phyloP scores from a whole-genome alignment of 2,329 filamentous ascomycete genomes.

The Paracorniculantispora psalliotae region DNA sequence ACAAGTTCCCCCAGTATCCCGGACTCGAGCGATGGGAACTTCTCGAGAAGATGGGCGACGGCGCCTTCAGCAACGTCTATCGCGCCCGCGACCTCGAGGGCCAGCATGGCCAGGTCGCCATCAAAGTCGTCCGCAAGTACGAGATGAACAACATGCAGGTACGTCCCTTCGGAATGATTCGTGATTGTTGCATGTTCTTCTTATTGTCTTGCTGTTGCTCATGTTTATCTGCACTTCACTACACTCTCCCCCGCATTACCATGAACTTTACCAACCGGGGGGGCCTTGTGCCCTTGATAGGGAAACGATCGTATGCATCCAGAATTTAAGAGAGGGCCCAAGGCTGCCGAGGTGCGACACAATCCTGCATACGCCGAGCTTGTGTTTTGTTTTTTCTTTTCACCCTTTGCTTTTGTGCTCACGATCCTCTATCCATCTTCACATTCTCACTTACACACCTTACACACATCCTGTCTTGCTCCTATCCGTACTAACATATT shows the following conservation, averaged over 20 bases:
- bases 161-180: constrained; percentile 42
- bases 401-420: not conserved
- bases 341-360: constrained; percentile 91
- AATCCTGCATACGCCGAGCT: constrained; percentile 28
- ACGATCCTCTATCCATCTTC: not conserved
- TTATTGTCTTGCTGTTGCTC: constrained; percentile 10
- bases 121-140: constrained; percentile 98
- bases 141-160: constrained; percentile 99
- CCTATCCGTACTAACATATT: constrained; percentile 27
- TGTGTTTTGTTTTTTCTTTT: constrained; percentile 20
- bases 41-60: constrained; percentile 92
- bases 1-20: constrained; percentile 67
- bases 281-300: constrained; percentile 51
- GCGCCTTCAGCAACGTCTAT: constrained; percentile 98
- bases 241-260: constrained; percentile 13
- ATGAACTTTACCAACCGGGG: constrained; percentile 49
- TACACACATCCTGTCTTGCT: too few relatives aligned
- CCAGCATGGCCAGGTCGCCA: constrained; percentile 75
- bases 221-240: not conserved
- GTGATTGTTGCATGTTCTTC: constrained; percentile 18
- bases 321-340: constrained; percentile 90
- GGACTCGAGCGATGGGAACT: constrained; percentile 64
- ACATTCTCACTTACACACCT: not conserved
- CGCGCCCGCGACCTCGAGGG: constrained; percentile 72
- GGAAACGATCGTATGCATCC: constrained; percentile 90